Evolutionary conservation across 1,284 basidiomycete species (phyloP).

Genomic region (Ganoderma boninense): DNA sequence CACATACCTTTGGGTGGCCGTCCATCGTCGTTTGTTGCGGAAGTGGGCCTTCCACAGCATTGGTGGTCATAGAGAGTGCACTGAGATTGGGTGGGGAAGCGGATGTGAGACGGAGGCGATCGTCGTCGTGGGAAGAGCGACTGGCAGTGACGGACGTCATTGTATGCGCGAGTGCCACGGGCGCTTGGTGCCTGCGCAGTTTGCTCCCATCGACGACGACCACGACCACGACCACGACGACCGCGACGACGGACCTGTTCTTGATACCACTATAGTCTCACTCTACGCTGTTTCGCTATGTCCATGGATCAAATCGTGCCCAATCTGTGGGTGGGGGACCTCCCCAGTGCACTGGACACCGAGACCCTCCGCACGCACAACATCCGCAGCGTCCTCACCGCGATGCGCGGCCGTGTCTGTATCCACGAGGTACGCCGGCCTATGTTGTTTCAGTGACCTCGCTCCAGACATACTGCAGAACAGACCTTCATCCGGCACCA

Average conservation of each 20-base stretch:
- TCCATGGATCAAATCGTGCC: slow-evolving; percentile 37
- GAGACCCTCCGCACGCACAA: slow-evolving; percentile 64
- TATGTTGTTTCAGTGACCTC: neutral
- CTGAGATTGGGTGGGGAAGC: neutral
- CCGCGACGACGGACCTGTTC: neutral
- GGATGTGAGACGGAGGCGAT: neutral
- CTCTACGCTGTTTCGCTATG: slow-evolving; percentile 13
- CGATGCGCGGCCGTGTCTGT: slow-evolving; percentile 73
- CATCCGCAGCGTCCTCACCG: slow-evolving; percentile 75
- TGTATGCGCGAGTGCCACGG: neutral
- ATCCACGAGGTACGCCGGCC: slow-evolving; percentile 63
- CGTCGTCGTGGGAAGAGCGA: neutral
- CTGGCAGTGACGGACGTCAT: neutral
- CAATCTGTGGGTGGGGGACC: slow-evolving; percentile 38
- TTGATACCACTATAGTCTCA: no score
- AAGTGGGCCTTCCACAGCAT: neutral
- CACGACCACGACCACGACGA: neutral
- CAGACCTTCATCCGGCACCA: slow-evolving; percentile 78
- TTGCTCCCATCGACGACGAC: neutral
- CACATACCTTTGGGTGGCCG: neutral
- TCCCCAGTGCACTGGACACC: slow-evolving; percentile 45
- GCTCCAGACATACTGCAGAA: slow-evolving; percentile 21
- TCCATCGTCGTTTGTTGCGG: neutral
- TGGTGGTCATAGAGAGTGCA: neutral
- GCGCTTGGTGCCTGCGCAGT: neutral